phyloP scores from a whole-genome alignment of 768 basidiomycete species.

The Suillus cothurnatus region DNA sequence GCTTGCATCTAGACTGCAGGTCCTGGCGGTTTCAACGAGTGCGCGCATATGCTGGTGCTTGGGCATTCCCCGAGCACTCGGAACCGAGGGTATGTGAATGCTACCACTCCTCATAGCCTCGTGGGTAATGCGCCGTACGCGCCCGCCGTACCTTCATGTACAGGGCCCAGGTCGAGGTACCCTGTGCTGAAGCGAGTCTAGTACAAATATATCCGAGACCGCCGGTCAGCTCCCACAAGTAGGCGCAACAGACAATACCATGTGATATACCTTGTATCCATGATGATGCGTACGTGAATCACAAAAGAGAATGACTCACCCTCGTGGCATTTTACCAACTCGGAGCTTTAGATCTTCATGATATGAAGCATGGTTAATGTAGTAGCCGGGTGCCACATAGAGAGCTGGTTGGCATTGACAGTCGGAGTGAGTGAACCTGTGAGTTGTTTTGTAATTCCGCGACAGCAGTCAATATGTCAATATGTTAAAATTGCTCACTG shows the following conservation, averaged over 20 bases:
- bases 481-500: not conserved
- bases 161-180: not conserved
- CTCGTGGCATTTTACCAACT: not conserved
- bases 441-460: not conserved
- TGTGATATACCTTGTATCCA: not conserved
- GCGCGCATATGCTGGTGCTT: not conserved
- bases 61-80: not conserved
- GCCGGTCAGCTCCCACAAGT: not conserved
- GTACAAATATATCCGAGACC: not conserved
- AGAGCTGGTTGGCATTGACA: not conserved
- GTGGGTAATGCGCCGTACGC: not conserved
- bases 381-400: not conserved
- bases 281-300: not conserved
- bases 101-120: not conserved
- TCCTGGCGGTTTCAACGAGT: not conserved
- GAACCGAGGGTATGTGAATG: not conserved
- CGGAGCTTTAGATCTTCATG: not conserved
- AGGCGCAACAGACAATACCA: not conserved
- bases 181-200: not conserved
- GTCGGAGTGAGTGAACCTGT: not conserved
- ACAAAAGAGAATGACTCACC: not conserved
- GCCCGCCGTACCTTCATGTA: too few relatives aligned
- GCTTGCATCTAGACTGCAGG: not conserved
- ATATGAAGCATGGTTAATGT: not conserved
- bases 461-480: not conserved